Percentiles rank a stretch among this genome's conserved stretches.
Evolutionary conservation across 2,329 filamentous ascomycete genomes (phyloP).

Genomic region (Knufia petricola): DNA sequence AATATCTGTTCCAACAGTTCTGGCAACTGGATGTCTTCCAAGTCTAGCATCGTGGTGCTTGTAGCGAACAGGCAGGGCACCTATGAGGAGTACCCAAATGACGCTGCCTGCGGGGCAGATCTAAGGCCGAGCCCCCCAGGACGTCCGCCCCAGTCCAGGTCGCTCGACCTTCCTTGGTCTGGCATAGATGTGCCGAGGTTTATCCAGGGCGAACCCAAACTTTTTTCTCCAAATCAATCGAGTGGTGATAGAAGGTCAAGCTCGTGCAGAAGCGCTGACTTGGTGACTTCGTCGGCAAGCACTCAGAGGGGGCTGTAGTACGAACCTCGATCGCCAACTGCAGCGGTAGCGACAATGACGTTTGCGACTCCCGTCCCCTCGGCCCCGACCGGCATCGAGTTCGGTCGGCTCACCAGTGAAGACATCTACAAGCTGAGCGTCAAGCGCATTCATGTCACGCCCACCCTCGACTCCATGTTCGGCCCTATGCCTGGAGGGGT

Average conservation of each 20-base stretch:
- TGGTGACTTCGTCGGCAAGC: neutral
- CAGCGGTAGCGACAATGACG: slow-evolving; percentile 52
- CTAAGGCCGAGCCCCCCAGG: slow-evolving; percentile 38
- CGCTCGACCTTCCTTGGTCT: no score
- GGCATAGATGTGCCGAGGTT: no score
- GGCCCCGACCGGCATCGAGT: slow-evolving; percentile 84
- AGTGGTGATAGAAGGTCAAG: neutral
- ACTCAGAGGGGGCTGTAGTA: slow-evolving; percentile 9
- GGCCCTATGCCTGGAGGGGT: slow-evolving; percentile 85
- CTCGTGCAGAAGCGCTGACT: neutral
- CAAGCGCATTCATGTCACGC: slow-evolving; percentile 84
- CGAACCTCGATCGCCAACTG: slow-evolving; percentile 5
- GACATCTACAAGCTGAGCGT: slow-evolving; percentile 88
- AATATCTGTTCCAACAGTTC: neutral
- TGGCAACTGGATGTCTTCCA: neutral
- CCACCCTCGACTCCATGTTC: slow-evolving; percentile 84
- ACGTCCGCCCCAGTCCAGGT: no score
- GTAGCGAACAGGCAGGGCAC: neutral
- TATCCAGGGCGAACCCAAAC: no score
- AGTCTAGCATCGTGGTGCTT: neutral
- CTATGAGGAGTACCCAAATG: no score
- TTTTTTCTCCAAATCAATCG: neutral
- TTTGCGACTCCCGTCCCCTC: no score
- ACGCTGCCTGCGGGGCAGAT: slow-evolving; percentile 34
- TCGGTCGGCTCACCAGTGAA: slow-evolving; percentile 68